Base-by-base conservation (phyloP, 768 basidiomycete genomes). In the Clathrus columnatus region DNA sequence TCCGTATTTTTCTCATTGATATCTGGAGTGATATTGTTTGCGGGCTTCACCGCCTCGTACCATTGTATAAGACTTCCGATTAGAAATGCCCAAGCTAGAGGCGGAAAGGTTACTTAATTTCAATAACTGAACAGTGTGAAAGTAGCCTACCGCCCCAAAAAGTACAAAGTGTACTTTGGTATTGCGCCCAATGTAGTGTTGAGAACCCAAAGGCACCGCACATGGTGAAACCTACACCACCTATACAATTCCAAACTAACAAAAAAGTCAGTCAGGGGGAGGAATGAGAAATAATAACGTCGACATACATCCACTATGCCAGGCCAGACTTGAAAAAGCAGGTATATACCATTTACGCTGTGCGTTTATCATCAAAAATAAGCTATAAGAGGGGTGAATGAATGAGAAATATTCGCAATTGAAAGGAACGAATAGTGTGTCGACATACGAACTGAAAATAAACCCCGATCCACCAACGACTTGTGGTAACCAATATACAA, bases 391-490 rank as follows among this genome's bases (percentile, higher is more conserved):
- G 49, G 16, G 21, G 14, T 57, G 36, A 36, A 36, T 36, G 4
- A 27, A 4, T 49, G 48, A 36, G n/a, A 28, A 4, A 51, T 6
- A 41, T 46, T n/a, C 53, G 27, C 23, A 5, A 55, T 21, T 46
- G 10, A 21, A 41, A 32, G 11, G 50, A 16, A 51, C 24, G 20
- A 52, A 23, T 27, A 6, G 27, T 20, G 4, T 24, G 10, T 14
- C 20, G 29, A 50, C 59, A 10, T 41, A 54, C 30, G 72, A 67
- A 60, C 75, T 74, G 49, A 81, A 71, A 50, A 82, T 73, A 63
- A 82, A 84, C 1, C 83, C 82, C 1, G 65, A 66, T 0, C 82
- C 82, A 36, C 83, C 83, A 18, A 83, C 62, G 8, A 84, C 80
- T 59, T 83, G 82, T 0, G 83, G 83, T 0, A 76, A 72, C 81